phyloP scores from a whole-genome alignment of 2,329 filamentous ascomycete genomes.

The Scedosporium aurantiacum region DNA sequence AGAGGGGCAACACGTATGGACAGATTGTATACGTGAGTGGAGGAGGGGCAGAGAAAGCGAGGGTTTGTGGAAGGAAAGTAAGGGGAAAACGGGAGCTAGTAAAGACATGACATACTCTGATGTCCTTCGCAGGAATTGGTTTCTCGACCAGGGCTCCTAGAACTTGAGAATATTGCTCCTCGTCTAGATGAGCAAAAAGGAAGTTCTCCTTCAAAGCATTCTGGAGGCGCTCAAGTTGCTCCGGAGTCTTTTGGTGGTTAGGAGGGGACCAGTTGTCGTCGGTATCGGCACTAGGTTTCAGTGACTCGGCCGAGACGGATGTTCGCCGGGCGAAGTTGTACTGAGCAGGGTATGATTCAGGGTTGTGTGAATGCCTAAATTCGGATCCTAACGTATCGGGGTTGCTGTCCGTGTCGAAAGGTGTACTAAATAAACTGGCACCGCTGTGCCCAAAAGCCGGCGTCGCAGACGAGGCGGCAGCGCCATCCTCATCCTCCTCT shows the following conservation, averaged over 20 bases:
- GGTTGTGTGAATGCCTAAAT: slow-evolving; percentile 37
- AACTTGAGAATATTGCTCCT: slow-evolving; percentile 80
- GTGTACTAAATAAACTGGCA: slow-evolving; percentile 32
- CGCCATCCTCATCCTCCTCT: slow-evolving; percentile 75
- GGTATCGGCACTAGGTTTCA: slow-evolving; percentile 75
- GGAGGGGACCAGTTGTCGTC: slow-evolving; percentile 89
- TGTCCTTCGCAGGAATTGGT: slow-evolving; percentile 82
- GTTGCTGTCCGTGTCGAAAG: slow-evolving; percentile 42
- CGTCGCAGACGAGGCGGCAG: slow-evolving; percentile 63
- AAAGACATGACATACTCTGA: slow-evolving; percentile 39
- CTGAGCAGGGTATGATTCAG: slow-evolving; percentile 72
- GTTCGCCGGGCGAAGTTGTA: slow-evolving; percentile 91
- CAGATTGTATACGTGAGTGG: too few species aligned
- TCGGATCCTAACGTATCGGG: slow-evolving; percentile 33
- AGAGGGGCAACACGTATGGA: too few species aligned
- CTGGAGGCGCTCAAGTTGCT: slow-evolving; percentile 71
- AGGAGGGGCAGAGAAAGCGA: not conserved
- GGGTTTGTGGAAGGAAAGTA: too few species aligned
- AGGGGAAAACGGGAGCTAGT: too few species aligned
- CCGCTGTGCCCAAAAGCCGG: slow-evolving; percentile 39
- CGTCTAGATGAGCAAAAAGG: slow-evolving; percentile 86
- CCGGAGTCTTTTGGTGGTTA: slow-evolving; percentile 67
- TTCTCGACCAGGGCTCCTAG: slow-evolving; percentile 89
- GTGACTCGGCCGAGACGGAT: slow-evolving; percentile 90
- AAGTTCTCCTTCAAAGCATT: slow-evolving; percentile 82